phyloP scores from a whole-genome alignment of 169 alveolate species.

The Plasmodium cynomolgi region DNA sequence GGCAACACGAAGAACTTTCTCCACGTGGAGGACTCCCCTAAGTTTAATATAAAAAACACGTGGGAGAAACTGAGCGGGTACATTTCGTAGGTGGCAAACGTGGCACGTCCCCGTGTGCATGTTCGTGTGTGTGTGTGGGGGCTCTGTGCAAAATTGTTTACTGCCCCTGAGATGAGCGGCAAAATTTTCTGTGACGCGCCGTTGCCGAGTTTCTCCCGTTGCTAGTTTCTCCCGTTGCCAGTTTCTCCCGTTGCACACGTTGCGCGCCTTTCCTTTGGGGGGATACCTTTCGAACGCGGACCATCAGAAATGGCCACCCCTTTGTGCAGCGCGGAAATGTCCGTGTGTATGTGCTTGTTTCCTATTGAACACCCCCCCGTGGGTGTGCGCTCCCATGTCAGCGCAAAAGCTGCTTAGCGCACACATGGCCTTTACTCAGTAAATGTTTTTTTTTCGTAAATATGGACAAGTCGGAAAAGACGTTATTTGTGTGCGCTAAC shows the following conservation, averaged over 20 bases:
- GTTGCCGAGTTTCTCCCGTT: neutral
- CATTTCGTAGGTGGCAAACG: constrained; percentile 26
- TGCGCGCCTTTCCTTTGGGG: neutral
- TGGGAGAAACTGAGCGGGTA: constrained; percentile 69
- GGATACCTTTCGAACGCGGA: neutral
- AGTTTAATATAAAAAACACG: constrained; percentile 69
- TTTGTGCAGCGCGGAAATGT: neutral
- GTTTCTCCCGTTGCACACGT: neutral
- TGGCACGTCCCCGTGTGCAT: neutral
- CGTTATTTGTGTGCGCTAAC: neutral
- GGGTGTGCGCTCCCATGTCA: neutral
- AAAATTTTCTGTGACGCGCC: neutral
- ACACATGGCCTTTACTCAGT: neutral
- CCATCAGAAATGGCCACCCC: neutral
- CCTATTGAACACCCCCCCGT: neutral
- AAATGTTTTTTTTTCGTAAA: neutral
- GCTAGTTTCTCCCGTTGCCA: neutral
- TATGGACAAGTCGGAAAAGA: neutral
- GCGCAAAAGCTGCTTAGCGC: neutral
- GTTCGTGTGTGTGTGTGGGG: neutral
- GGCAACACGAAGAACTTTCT: neutral
- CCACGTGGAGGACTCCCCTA: constrained; percentile 31
- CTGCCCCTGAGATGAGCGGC: neutral
- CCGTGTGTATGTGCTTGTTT: neutral
- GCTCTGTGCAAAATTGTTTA: neutral